Percentiles rank a stretch among this genome's conserved stretches.
phyloP scores from a whole-genome alignment of 208 protist genomes.

The Trypanosoma scelopori region DNA sequence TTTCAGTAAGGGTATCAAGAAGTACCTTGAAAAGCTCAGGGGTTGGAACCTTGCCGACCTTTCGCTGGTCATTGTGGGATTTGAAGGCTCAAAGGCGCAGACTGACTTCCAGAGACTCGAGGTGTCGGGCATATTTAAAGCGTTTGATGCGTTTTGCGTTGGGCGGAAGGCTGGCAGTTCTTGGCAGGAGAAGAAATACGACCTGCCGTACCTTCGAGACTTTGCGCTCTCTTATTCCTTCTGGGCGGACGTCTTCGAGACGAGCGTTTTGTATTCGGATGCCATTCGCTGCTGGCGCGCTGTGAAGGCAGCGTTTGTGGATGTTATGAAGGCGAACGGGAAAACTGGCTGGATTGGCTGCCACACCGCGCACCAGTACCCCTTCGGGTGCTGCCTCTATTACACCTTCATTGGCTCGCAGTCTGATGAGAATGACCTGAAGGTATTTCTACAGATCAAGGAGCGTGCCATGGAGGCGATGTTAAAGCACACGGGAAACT shows the following conservation, averaged over 20 bases:
- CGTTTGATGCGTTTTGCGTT: constrained; percentile 57
- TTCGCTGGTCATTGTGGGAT: constrained; percentile 83
- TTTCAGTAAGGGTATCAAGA: constrained; percentile 63
- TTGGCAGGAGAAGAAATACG: constrained; percentile 95
- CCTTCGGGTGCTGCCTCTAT: constrained; percentile 91
- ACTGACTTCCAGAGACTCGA: constrained; percentile 70
- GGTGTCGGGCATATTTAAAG: constrained; percentile 56
- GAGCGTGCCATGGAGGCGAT: constrained; percentile 87
- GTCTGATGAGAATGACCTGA: constrained; percentile 86
- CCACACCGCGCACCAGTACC: constrained; percentile 92
- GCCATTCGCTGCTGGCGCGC: constrained; percentile 88
- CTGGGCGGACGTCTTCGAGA: constrained; percentile 93
- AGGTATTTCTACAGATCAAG: constrained; percentile 88
- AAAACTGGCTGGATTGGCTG: constrained; percentile 89
- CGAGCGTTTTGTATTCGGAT: constrained; percentile 84
- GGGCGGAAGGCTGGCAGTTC: constrained; percentile 64
- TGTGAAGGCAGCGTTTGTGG: constrained; percentile 85
- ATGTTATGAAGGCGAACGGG: constrained; percentile 79
- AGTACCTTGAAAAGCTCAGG: constrained; percentile 55
- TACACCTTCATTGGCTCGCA: constrained; percentile 90
- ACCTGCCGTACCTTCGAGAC: constrained; percentile 91
- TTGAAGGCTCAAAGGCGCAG: constrained; percentile 74
- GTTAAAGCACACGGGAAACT: constrained; percentile 78
- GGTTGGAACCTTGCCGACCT: constrained; percentile 77
- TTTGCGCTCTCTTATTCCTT: constrained; percentile 78